Conservation (phyloP, 2,329 filamentous ascomycete species). For the Teratosphaeria pseudoeucalypti region DNA sequence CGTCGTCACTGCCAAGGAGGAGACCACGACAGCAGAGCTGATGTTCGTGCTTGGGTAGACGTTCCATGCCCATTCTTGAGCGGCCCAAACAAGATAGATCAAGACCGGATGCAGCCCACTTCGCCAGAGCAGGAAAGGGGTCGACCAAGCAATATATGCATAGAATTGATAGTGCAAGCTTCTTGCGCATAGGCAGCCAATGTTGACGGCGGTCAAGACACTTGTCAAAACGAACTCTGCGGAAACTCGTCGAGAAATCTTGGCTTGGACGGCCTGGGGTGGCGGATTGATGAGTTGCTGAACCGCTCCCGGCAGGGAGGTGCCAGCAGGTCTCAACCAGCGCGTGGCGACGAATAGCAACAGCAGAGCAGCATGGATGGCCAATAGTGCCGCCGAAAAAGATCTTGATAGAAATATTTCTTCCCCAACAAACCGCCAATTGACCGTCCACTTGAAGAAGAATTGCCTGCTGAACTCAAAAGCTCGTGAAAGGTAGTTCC, state of each 20-base stretch:
- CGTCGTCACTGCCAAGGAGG: constrained; percentile 57
- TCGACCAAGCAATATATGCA: constrained; percentile 80
- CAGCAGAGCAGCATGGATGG: constrained; percentile 56
- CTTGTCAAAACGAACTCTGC: constrained; percentile 66
- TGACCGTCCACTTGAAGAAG: constrained; percentile 96
- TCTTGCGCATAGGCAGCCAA: constrained; percentile 76
- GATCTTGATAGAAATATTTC: constrained; percentile 60
- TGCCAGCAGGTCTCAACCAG: constrained; percentile 62
- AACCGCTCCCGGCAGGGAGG: constrained; percentile 46
- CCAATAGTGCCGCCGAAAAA: constrained; percentile 60
- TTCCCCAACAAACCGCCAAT: constrained; percentile 93
- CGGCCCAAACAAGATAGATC: constrained; percentile 59
- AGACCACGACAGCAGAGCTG: constrained; percentile 60
- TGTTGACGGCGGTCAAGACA: constrained; percentile 63
- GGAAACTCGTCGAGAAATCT: constrained; percentile 50
- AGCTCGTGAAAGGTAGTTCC: constrained; percentile 67
- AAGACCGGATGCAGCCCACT: constrained; percentile 57
- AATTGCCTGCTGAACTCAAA: constrained; percentile 90
- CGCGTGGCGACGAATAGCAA: constrained; percentile 52
- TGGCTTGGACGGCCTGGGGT: constrained; percentile 44
- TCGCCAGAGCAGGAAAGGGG: constrained; percentile 78
- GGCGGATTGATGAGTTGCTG: constrained; percentile 35
- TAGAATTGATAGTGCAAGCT: constrained; percentile 95
- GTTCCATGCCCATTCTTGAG: constrained; percentile 91
- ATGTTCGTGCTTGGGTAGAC: constrained; percentile 68